Evolutionary conservation across 805 yeast species (phyloP).

Genomic region (Yarrowia osloensis): DNA sequence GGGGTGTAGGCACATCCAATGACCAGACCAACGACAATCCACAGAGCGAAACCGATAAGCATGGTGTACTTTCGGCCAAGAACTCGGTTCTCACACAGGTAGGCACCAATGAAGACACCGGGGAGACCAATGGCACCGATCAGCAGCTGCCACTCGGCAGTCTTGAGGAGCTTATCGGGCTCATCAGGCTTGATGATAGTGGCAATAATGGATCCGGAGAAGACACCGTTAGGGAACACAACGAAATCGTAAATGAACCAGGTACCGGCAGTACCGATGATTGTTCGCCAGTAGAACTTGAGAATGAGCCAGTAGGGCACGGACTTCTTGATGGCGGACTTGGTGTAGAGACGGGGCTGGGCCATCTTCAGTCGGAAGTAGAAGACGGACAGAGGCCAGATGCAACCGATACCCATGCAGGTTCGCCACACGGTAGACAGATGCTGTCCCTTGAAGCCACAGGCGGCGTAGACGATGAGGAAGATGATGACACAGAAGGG

Average conservation of each 20-base stretch:
- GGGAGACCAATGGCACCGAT: constrained; percentile 69
- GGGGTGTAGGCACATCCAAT: constrained; percentile 48
- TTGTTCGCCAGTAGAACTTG: constrained; percentile 66
- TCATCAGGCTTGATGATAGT: constrained; percentile 48
- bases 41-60: constrained; percentile 70
- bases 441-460: constrained; percentile 47
- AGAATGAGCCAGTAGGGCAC: constrained; percentile 63
- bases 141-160: constrained; percentile 74
- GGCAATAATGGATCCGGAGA: constrained; percentile 61
- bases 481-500: constrained; percentile 73
- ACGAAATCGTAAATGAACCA: constrained; percentile 85
- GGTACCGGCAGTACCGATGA: constrained; percentile 69
- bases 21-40: constrained; percentile 56
- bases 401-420: constrained; percentile 70
- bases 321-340: constrained; percentile 59
- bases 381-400: constrained; percentile 72
- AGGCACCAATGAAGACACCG: constrained; percentile 72
- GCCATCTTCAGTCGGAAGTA: constrained; percentile 72
- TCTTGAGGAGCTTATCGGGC: constrained; percentile 50
- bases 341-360: constrained; percentile 62
- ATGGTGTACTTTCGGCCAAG: constrained; percentile 72
- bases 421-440: constrained; percentile 65
- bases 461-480: constrained; percentile 64
- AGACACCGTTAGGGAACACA: constrained; percentile 76
- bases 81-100: constrained; percentile 51